phyloP scores from a whole-genome alignment of 192 early-diverging fungal genomes.

The Pilobolus umbonatus region DNA sequence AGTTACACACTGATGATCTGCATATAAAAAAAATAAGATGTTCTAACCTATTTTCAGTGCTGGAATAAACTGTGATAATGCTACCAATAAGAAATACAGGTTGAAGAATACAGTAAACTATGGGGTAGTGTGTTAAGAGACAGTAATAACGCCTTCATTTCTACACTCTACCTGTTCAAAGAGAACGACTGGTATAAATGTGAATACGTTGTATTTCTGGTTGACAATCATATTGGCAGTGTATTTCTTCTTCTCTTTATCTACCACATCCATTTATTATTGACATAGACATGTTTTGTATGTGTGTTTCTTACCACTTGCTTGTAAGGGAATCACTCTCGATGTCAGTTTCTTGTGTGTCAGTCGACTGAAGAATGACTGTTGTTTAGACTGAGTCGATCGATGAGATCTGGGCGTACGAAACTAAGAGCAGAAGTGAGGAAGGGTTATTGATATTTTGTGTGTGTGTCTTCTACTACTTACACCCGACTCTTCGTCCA shows the following conservation, averaged over 20 bases:
- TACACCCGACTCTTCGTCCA: constrained; percentile 13
- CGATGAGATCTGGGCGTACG: neutral
- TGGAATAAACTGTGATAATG: constrained; percentile 89
- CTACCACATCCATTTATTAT: constrained; percentile 20
- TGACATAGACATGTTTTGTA: neutral
- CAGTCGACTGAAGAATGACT: neutral
- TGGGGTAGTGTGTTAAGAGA: neutral
- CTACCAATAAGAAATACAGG: constrained; percentile 90
- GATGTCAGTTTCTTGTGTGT: neutral
- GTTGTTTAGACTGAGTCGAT: neutral
- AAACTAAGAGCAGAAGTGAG: neutral
- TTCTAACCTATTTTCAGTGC: constrained; percentile 71
- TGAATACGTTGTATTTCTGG: constrained; percentile 81
- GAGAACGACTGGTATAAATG: constrained; percentile 75
- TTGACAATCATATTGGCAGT: constrained; percentile 83
- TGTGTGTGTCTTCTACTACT: neutral
- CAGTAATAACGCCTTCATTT: neutral
- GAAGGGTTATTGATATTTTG: neutral
- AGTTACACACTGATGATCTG: neutral
- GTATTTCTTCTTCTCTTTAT: constrained; percentile 54
- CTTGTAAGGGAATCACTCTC: constrained; percentile 7
- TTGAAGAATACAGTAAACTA: constrained; percentile 96
- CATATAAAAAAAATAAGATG: neutral
- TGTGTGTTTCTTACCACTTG: neutral
- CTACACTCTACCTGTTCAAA: constrained; percentile 62